phyloP scores from a whole-genome alignment of 805 yeast genomes.

The Metschnikowia picachoensis region DNA sequence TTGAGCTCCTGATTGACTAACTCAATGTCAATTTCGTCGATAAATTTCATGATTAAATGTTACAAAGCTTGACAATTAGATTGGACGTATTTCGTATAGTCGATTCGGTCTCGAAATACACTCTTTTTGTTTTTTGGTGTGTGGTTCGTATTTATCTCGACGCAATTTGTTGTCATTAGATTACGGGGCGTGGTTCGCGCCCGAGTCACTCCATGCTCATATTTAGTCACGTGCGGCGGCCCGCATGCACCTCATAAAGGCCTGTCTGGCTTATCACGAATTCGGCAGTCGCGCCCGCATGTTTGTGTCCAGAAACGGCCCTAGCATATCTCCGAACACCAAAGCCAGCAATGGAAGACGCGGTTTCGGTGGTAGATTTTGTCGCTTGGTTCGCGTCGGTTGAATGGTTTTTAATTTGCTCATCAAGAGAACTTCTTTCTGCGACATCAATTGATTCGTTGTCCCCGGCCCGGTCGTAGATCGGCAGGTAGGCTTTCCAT shows the following conservation, averaged over 20 bases:
- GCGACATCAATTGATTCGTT: background rate
- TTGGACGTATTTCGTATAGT: too few species aligned
- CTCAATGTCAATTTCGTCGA: slow-evolving; percentile 92
- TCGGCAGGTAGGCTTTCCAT: slow-evolving; percentile 15
- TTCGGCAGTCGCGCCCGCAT: slow-evolving; percentile 5
- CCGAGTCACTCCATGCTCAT: slow-evolving; percentile 7
- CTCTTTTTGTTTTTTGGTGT: too few species aligned
- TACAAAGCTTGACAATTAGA: too few species aligned
- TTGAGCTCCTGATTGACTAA: slow-evolving; percentile 76
- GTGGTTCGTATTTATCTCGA: too few species aligned
- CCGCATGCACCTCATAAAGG: slow-evolving; percentile 5
- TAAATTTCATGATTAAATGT: slow-evolving; percentile 48
- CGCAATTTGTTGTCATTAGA: background rate
- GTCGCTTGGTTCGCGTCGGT: too few species aligned
- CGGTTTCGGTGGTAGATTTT: too few species aligned
- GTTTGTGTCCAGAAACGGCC: slow-evolving; percentile 2
- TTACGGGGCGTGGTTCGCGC: slow-evolving; percentile 3
- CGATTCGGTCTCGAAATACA: background rate
- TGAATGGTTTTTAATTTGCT: background rate
- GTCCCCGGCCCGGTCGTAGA: background rate
- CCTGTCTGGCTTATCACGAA: slow-evolving; percentile 10
- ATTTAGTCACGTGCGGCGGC: slow-evolving; percentile 8
- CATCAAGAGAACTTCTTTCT: background rate
- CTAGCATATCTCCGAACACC: slow-evolving; percentile 6
- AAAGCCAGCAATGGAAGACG: background rate